These are phyloP conservation scores for Metschnikowia drakensbergensis DNA, from an alignment of 805 yeast species.

Conservation along the genomic window DNA sequence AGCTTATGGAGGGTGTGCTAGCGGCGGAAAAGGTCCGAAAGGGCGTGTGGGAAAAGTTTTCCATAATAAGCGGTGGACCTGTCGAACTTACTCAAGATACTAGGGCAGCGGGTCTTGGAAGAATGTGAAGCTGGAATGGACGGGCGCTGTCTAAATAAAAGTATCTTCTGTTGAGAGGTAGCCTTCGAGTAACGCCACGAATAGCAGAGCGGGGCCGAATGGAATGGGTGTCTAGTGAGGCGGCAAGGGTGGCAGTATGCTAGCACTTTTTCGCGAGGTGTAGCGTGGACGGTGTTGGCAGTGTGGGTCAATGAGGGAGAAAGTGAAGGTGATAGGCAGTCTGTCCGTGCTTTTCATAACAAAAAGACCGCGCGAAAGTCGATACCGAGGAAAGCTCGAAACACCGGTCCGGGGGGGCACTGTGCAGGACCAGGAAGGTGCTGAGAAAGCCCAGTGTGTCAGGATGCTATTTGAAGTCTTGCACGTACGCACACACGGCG, in stretches of 20 bases:
- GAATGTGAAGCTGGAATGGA: not conserved
- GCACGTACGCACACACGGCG: not conserved
- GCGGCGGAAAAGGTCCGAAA: constrained; percentile 39
- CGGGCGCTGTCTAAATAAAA: not conserved
- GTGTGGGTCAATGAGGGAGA: not conserved
- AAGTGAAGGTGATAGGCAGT: not conserved
- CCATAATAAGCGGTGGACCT: constrained; percentile 8
- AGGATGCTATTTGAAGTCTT: not conserved
- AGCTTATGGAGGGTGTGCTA: constrained; percentile 27
- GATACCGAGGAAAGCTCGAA: constrained; percentile 5
- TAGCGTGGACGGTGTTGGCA: not conserved
- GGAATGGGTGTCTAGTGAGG: not conserved
- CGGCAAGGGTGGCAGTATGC: not conserved
- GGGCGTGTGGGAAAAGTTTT: constrained; percentile 24
- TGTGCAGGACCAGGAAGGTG: not conserved
- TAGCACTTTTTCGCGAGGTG: not conserved
- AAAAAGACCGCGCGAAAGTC: constrained; percentile 5
- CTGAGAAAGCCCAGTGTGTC: constrained; percentile 1
- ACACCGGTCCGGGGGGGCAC: not conserved
- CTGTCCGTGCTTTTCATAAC: constrained; percentile 5
- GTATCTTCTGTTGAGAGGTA: not conserved
- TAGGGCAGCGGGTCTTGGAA: not conserved
- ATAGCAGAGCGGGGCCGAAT: not conserved
- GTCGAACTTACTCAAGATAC: no score
- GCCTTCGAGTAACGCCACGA: not conserved